Evolutionary conservation across 257 asterid species (phyloP).

Genomic region (Ocimum tenuiflorum): DNA sequence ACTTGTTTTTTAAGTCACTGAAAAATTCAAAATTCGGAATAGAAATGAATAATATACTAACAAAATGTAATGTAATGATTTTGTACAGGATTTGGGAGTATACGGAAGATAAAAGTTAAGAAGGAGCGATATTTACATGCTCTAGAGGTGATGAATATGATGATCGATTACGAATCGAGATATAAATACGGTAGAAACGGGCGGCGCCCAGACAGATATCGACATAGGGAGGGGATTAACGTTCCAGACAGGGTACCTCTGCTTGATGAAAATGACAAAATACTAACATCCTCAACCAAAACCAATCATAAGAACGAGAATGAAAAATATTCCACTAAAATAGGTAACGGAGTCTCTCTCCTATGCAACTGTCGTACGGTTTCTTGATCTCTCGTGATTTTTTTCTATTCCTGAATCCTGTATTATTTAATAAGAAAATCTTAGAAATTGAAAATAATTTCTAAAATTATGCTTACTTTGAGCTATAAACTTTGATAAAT

Average conservation of each 20-base stretch:
- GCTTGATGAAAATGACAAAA: neutral
- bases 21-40: too few relatives aligned
- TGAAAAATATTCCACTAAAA: neutral
- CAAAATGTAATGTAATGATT: too few relatives aligned
- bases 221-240: neutral
- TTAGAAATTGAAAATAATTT: too few relatives aligned
- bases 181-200: slow-evolving; percentile 28
- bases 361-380: too few relatives aligned
- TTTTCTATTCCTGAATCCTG: too few relatives aligned
- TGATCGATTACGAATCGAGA: slow-evolving; percentile 16
- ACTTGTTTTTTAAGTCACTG: too few relatives aligned
- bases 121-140: slow-evolving; percentile 29
- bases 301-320: neutral
- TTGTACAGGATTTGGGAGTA: slow-evolving; percentile 28
- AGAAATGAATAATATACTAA: too few relatives aligned
- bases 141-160: slow-evolving; percentile 16
- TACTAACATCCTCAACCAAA: neutral
- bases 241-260: neutral
- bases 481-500: too few relatives aligned
- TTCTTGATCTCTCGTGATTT: too few relatives aligned
- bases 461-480: too few relatives aligned
- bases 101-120: slow-evolving; percentile 20
- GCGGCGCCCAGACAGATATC: slow-evolving; percentile 9
- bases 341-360: neutral
- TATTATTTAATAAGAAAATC: too few relatives aligned